phyloP scores from a whole-genome alignment of 441 rosid genomes.

The Monsonia emarginata region DNA sequence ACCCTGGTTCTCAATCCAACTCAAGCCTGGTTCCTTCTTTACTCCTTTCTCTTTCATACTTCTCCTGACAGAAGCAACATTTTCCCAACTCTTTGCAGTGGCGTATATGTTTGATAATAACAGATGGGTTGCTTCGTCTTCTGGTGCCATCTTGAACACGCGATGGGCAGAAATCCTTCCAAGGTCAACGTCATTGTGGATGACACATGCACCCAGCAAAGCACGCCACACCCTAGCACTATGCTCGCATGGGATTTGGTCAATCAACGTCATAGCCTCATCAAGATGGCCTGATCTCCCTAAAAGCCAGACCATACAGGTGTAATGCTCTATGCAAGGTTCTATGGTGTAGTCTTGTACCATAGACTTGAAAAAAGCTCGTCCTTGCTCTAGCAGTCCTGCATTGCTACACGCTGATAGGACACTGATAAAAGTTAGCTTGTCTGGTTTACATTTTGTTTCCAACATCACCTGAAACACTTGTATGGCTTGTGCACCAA shows the following conservation, averaged over 20 bases:
- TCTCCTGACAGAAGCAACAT: slow-evolving; percentile 53
- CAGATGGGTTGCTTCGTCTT: slow-evolving; percentile 68
- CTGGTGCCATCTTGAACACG: slow-evolving; percentile 60
- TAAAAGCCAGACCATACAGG: slow-evolving; percentile 71
- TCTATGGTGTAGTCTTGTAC: slow-evolving; percentile 49
- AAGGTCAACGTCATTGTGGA: slow-evolving; percentile 55
- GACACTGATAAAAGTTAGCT: slow-evolving; percentile 18
- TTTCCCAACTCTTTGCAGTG: slow-evolving; percentile 49
- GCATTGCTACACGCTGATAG: slow-evolving; percentile 70
- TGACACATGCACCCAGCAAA: slow-evolving; percentile 68
- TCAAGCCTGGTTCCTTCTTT: slow-evolving; percentile 74
- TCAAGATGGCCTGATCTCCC: slow-evolving; percentile 70
- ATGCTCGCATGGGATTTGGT: slow-evolving; percentile 53
- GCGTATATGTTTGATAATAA: slow-evolving; percentile 71
- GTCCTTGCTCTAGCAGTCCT: slow-evolving; percentile 52
- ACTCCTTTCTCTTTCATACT: slow-evolving; percentile 60
- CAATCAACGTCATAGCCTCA: slow-evolving; percentile 51
- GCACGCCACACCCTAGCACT: slow-evolving; percentile 73
- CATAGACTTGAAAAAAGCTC: slow-evolving; percentile 63
- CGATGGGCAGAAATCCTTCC: slow-evolving; percentile 48
- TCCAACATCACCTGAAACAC: slow-evolving; percentile 17
- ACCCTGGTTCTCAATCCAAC: slow-evolving; percentile 79
- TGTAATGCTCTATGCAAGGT: slow-evolving; percentile 70
- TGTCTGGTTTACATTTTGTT: slow-evolving; percentile 13
- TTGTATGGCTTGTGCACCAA: slow-evolving; percentile 20